Evolutionary conservation across 2,329 filamentous ascomycete species (phyloP), one percentile per base, ranked within the genome.

Genomic region (Trichophyton benhamiae): DNA sequence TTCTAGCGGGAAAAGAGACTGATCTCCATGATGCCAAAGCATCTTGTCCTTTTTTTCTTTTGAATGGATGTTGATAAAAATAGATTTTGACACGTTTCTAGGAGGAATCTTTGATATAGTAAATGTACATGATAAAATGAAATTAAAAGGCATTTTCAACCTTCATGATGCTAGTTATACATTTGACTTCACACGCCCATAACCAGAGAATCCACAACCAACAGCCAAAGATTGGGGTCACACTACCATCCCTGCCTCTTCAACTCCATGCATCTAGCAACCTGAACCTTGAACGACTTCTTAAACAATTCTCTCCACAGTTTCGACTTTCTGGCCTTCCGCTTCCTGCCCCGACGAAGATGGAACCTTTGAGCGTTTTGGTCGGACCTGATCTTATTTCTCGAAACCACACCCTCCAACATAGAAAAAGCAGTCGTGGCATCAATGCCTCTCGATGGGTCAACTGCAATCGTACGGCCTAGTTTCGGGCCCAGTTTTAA

Each of bases 221-320:
- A 17, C 38, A 38, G 41, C 41, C 11, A 22, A 8, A 41, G 27
- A n/a, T 15, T 11, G 38, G 20, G 2, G 41, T 13, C 7, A 38
- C 57, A 42, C 64, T 71, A 79, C 77, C 77, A 79, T 11, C 77
- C 77, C 69, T 79, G 77, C 20, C 69, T 69, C 65, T 73, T 73
- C 75, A 79, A 76, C 60, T 70, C 71, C 66, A 76, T 67, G 61
- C 78, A 75, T 67, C 72, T 72, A 48, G 61, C 65, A 63, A 77
- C 73, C 61, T 76, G 77, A 49, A 70, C 66, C 61, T 72, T 63
- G 65, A 78, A 78, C 11, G 75, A 76, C 58, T 71, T 73, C 65
- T 72, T 74, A 63, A 79, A 79, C 67, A 77, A 62, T 62, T 69
- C 73, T 67, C 74, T 72, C 77, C 76, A 79, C 62, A 76, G 67